Percentiles rank a stretch among this genome's conserved stretches.
Evolutionary conservation across 352 stramenopile species (phyloP).

Genomic region (Phytophthora pseudosyringae): DNA sequence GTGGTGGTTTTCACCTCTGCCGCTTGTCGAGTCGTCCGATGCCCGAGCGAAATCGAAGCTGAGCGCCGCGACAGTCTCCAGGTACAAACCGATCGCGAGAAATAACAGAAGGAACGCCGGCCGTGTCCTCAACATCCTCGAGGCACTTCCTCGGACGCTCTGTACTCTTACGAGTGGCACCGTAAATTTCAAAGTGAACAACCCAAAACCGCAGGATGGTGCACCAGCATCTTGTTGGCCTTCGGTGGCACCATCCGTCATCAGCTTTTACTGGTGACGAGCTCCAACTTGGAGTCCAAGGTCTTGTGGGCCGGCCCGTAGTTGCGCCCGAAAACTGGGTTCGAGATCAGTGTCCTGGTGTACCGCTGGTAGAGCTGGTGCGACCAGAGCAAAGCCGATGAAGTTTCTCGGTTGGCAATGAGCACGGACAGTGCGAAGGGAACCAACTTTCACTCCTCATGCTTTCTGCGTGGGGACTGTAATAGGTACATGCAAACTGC

Average conservation of each 20-base stretch:
- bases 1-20: background rate
- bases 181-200: slow-evolving; percentile 32
- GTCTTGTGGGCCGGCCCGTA: background rate
- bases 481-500: no score
- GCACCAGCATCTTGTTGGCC: slow-evolving; percentile 25
- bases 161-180: slow-evolving; percentile 22
- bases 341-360: slow-evolving; percentile 5
- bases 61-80: background rate
- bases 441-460: background rate
- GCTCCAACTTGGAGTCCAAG: background rate
- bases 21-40: background rate
- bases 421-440: slow-evolving; percentile 11
- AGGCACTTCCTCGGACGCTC: slow-evolving; percentile 8
- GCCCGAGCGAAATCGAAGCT: background rate
- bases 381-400: slow-evolving; percentile 31
- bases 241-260: slow-evolving; percentile 14
- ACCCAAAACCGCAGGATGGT: slow-evolving; percentile 21
- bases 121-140: slow-evolving; percentile 28
- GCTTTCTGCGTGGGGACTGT: no score
- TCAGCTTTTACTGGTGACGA: slow-evolving; percentile 5
- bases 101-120: slow-evolving; percentile 7
- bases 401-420: slow-evolving; percentile 17
- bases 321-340: slow-evolving; percentile 7
- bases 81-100: background rate
- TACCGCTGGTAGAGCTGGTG: slow-evolving; percentile 31